Evolutionary conservation across 805 yeast species (phyloP).

Genomic region (Dipodascus albidus): DNA sequence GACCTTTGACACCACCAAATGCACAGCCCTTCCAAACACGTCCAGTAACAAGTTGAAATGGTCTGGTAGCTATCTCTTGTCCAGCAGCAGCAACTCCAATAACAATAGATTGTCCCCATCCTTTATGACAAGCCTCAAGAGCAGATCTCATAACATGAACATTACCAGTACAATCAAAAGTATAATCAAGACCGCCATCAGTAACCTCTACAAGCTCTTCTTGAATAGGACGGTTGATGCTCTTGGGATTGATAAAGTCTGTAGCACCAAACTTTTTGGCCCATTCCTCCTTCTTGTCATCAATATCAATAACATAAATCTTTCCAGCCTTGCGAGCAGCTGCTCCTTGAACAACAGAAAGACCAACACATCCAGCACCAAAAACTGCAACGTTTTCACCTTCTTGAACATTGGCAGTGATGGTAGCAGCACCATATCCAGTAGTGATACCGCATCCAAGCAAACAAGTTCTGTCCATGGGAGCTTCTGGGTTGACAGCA

Average conservation of each 20-base stretch:
- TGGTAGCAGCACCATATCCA: slow-evolving; percentile 95
- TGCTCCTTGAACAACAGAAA: slow-evolving; percentile 95
- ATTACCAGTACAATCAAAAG: slow-evolving; percentile 98
- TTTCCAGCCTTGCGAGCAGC: slow-evolving; percentile 68
- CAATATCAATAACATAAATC: slow-evolving; percentile 74
- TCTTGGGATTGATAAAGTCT: slow-evolving; percentile 79
- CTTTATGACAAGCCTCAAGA: slow-evolving; percentile 94
- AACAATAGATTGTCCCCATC: slow-evolving; percentile 94
- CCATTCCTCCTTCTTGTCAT: slow-evolving; percentile 76
- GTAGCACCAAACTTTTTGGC: slow-evolving; percentile 89
- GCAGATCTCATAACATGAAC: slow-evolving; percentile 92
- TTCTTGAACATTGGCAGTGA: slow-evolving; percentile 79
- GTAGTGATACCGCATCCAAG: slow-evolving; percentile 98
- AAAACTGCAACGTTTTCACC: slow-evolving; percentile 95
- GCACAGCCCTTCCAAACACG: slow-evolving; percentile 99
- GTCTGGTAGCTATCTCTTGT: slow-evolving; percentile 90
- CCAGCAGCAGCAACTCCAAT: slow-evolving; percentile 99
- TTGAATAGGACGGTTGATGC: slow-evolving; percentile 62
- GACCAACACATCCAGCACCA: slow-evolving; percentile 97
- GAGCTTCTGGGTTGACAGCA: slow-evolving; percentile 76
- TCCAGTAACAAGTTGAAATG: slow-evolving; percentile 98
- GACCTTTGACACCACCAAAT: slow-evolving; percentile 98
- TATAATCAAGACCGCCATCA: slow-evolving; percentile 93
- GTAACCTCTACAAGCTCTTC: slow-evolving; percentile 78
- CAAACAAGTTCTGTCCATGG: slow-evolving; percentile 77